Base-by-base conservation (phyloP, 2,329 filamentous ascomycete species). In the Fusarium verticillioides region DNA sequence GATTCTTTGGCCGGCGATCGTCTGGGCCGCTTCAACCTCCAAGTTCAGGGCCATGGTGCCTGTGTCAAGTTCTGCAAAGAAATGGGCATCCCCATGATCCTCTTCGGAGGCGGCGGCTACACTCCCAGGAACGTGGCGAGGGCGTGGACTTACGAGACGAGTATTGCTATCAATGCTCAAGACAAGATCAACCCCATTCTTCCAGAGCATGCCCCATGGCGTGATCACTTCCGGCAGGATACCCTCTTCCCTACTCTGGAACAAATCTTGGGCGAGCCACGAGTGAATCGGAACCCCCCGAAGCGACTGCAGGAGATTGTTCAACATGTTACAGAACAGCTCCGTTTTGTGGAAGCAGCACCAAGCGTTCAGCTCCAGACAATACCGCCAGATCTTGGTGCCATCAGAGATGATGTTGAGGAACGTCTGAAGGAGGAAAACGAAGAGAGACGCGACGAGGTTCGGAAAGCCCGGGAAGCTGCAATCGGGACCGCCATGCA, bases 131-230 rank as follows among this genome's bases (percentile, higher is more conserved):
- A 99, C 79, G 96, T 99, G 11, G 96, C 96, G 46, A 93, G 96
- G 60, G 95, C 96, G 36, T 99, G 96, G 96, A 94, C 95, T 30
- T 96, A 97, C 83, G 96, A 99, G 84, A 99, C 96, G 18, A 93
- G 93, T 69, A 94, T 98, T 75, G 94, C 94, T 68, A 93, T 97
- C 71, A 91, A 92, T 75, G 91, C 91, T 64, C 87, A 93, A 68
- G 87, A 92, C 72, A 88, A 89, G 64, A 92, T 98, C 72, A 85
- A 87, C 80, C 89, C 92, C 23, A 88, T 90, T 18, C 92, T 98
- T 34, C 96, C 96, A 0, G 84, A 89, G 40, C 91, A 97, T 77
- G 91, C 96, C 12, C 94, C 95, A 1, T 97, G 96, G 86, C 91
- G 95, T 65, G 91, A 94, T 72, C 95, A 97, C 72, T 99, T 99